These are phyloP conservation scores for Trametes polyzona DNA, from an alignment of 1,284 basidiomycete species.

Conservation along the genomic window DNA sequence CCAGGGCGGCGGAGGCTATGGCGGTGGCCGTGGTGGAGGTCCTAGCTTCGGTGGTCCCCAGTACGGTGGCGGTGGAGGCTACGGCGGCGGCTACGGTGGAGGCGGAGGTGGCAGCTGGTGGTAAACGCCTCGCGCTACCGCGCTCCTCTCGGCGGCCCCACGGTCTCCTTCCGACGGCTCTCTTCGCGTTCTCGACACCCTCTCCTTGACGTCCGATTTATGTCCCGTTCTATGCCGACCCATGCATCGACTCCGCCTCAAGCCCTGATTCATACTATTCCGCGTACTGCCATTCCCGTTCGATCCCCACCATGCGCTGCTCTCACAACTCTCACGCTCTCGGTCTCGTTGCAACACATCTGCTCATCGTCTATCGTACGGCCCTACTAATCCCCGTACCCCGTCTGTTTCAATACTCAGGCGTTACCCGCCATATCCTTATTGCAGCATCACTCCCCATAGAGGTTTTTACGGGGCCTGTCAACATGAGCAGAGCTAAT, in stretches of 20 bases:
- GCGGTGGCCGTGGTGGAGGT: constrained; percentile 43
- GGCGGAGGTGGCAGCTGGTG: constrained; percentile 51
- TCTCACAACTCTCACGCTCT: constrained; percentile 48
- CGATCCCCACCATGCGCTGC: constrained; percentile 52
- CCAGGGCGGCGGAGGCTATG: constrained; percentile 42
- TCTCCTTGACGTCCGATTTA: constrained; percentile 16
- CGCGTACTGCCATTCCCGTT: constrained; percentile 23
- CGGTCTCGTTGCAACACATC: constrained; percentile 62
- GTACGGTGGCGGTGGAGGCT: constrained; percentile 34
- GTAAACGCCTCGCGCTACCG: constrained; percentile 34
- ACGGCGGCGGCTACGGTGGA: constrained; percentile 38
- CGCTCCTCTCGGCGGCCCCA: neutral
- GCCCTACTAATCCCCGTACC: constrained; percentile 51
- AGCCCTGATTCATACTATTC: constrained; percentile 28
- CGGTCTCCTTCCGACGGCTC: neutral
- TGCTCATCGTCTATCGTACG: constrained; percentile 58
- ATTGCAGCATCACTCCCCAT: constrained; percentile 40
- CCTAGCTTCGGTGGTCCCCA: constrained; percentile 40
- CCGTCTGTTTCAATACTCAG: constrained; percentile 45
- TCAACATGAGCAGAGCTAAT: constrained; percentile 51
- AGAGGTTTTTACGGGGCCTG: constrained; percentile 47
- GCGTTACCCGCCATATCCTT: constrained; percentile 37
- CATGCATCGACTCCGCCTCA: constrained; percentile 30
- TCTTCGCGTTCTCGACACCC: neutral
- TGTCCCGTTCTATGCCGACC: constrained; percentile 37